These are phyloP conservation scores for Lentithecium fluviatile DNA, from an alignment of 495 filamentous ascomycete species.

Conservation along the genomic window DNA sequence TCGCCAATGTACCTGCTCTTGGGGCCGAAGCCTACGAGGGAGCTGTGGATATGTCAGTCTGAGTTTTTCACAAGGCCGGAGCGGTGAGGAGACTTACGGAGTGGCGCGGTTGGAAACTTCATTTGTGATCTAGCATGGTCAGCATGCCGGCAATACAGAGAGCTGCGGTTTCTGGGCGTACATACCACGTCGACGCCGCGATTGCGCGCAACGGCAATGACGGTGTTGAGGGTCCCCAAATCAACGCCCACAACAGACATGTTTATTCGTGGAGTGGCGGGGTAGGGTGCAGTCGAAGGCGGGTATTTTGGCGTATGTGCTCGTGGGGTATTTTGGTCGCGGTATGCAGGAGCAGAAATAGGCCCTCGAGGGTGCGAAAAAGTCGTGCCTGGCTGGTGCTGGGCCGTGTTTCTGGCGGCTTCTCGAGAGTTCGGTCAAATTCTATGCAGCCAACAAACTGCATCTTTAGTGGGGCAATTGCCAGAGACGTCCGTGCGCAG, in stretches of 20 bases:
- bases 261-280: constrained; percentile 26
- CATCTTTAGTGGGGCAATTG: too few species aligned
- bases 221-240: constrained; percentile 95
- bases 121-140: constrained; percentile 78
- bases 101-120: constrained; percentile 98
- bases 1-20: constrained; percentile 93
- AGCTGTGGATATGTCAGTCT: constrained; percentile 55
- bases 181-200: constrained; percentile 98
- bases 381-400: not conserved
- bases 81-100: constrained; percentile 66
- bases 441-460: not conserved
- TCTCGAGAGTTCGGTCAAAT: constrained; percentile 2
- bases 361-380: not conserved
- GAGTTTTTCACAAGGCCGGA: constrained; percentile 32
- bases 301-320: not conserved
- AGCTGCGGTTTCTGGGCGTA: constrained; percentile 40
- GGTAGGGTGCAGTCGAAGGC: constrained; percentile 4
- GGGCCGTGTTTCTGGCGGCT: constrained; percentile 1
- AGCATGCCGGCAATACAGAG: not conserved
- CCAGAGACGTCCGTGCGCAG: not conserved
- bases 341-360: too few species aligned
- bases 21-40: constrained; percentile 91
- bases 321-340: not conserved
- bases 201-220: constrained; percentile 95
- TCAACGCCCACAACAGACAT: constrained; percentile 88